Evolutionary conservation across 129 eudicot species (phyloP).

Genomic region (Flaveria robusta): DNA sequence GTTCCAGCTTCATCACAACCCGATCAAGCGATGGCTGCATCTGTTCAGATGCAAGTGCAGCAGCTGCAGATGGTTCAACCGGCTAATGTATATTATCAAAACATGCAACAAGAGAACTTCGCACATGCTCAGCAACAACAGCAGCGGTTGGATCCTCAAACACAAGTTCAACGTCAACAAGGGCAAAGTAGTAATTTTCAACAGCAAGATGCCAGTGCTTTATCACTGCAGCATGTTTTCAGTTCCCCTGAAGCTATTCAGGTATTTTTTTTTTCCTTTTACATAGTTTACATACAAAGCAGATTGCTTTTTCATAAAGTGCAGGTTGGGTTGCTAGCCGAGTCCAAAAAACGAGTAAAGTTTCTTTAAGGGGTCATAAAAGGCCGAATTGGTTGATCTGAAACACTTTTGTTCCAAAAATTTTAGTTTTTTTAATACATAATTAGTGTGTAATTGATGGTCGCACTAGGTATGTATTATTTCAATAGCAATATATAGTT

Average conservation of each 20-base stretch:
- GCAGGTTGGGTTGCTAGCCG: neutral
- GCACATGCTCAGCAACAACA: slow-evolving; percentile 54
- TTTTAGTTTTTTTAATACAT: neutral
- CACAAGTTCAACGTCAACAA: slow-evolving; percentile 44
- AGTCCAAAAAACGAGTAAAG: neutral
- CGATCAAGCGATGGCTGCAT: slow-evolving; percentile 53
- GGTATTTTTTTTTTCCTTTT: slow-evolving; percentile 38
- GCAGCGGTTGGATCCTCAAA: slow-evolving; percentile 50
- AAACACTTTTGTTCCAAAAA: neutral
- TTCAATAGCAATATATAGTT: too few relatives aligned
- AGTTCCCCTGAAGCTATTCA: slow-evolving; percentile 88
- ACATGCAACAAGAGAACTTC: slow-evolving; percentile 58
- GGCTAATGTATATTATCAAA: slow-evolving; percentile 56
- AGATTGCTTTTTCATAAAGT: neutral
- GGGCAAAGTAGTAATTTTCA: slow-evolving; percentile 54
- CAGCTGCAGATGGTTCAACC: slow-evolving; percentile 44
- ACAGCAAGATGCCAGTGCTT: slow-evolving; percentile 60
- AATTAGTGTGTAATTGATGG: neutral
- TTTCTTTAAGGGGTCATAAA: neutral
- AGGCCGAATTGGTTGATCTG: neutral
- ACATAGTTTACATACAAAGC: neutral
- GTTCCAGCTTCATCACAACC: slow-evolving; percentile 62
- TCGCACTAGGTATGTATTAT: neutral
- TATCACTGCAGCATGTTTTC: slow-evolving; percentile 72
- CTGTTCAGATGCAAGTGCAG: slow-evolving; percentile 61